A percentile compares a stretch with the other conserved stretches of the same genome.
Evolutionary conservation across 257 asterid genomes (phyloP).

Genomic region (Gynochthodes officinalis): DNA sequence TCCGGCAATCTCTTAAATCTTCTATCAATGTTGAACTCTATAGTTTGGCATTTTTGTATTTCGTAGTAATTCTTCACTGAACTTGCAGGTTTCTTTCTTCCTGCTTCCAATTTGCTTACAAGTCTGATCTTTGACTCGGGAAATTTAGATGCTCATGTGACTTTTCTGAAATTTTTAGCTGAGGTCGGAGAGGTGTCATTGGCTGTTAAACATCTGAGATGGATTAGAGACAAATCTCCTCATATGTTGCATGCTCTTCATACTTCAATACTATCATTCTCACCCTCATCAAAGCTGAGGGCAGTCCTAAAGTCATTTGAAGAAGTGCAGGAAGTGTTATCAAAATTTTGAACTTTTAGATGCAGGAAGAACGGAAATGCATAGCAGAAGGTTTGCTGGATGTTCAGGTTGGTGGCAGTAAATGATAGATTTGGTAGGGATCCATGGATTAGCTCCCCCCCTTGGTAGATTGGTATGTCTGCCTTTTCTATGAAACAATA

Average conservation of each 20-base stretch:
- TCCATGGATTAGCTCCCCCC: too few relatives aligned
- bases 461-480: too few relatives aligned
- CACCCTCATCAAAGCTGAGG: constrained; percentile 38
- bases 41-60: background rate
- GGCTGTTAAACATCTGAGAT: constrained; percentile 49
- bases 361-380: too few relatives aligned
- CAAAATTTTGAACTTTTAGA: background rate
- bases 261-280: constrained; percentile 37
- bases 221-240: constrained; percentile 49
- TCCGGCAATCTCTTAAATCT: too few relatives aligned
- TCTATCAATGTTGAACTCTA: background rate
- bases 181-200: constrained; percentile 43
- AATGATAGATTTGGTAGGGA: too few relatives aligned
- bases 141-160: constrained; percentile 44
- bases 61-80: background rate
- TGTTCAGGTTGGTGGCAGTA: too few relatives aligned
- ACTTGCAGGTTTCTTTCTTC: constrained; percentile 49
- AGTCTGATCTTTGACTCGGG: constrained; percentile 24
- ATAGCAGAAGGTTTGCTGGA: too few relatives aligned
- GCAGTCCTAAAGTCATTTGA: constrained; percentile 28
- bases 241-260: constrained; percentile 36
- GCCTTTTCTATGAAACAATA: too few relatives aligned
- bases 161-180: constrained; percentile 46
- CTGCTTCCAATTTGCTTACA: constrained; percentile 48
- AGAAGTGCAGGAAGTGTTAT: constrained; percentile 15